A percentile compares a stretch with the other conserved stretches of the same genome.
Evolutionary conservation across 202 grass and related monocot species (phyloP).

Genomic region (Elaeis oleifera): DNA sequence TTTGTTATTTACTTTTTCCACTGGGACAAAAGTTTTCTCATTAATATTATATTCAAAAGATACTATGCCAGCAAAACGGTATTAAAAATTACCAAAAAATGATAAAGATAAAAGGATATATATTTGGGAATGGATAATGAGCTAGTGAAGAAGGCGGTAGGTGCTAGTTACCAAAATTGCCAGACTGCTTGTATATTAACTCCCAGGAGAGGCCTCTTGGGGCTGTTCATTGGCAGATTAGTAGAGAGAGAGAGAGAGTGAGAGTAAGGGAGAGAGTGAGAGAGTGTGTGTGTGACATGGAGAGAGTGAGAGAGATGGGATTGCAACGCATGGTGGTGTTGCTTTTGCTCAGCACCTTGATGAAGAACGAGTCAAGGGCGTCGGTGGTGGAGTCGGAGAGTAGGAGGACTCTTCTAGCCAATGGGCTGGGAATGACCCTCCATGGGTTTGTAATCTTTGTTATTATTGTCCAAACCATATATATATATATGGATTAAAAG

Average conservation of each 20-base stretch:
- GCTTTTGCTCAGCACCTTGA: background rate
- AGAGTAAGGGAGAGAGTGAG: background rate
- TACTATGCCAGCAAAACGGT: too few species aligned
- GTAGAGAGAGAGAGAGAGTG: conserved; percentile 18
- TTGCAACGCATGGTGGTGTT: background rate
- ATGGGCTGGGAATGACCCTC: conserved; percentile 62
- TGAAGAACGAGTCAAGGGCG: background rate
- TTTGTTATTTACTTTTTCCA: too few species aligned
- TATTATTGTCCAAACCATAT: background rate
- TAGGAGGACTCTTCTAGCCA: conserved; percentile 63
- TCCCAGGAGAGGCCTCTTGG: too few species aligned
- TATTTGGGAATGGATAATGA: too few species aligned
- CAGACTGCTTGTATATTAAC: too few species aligned
- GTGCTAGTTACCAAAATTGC: too few species aligned
- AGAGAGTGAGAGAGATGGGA: background rate
- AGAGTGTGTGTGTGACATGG: background rate
- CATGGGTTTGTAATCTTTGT: conserved; percentile 52
- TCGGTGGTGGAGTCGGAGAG: conserved; percentile 21
- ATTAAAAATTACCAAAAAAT: too few species aligned
- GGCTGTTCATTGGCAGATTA: background rate
- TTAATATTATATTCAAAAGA: too few species aligned
- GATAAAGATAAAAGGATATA: too few species aligned
- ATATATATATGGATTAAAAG: too few species aligned
- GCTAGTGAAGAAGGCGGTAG: too few species aligned
- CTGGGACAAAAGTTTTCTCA: too few species aligned